These are phyloP conservation scores for Phytomonas francai DNA, from an alignment of 208 protist genomes.

Conservation along the genomic window DNA sequence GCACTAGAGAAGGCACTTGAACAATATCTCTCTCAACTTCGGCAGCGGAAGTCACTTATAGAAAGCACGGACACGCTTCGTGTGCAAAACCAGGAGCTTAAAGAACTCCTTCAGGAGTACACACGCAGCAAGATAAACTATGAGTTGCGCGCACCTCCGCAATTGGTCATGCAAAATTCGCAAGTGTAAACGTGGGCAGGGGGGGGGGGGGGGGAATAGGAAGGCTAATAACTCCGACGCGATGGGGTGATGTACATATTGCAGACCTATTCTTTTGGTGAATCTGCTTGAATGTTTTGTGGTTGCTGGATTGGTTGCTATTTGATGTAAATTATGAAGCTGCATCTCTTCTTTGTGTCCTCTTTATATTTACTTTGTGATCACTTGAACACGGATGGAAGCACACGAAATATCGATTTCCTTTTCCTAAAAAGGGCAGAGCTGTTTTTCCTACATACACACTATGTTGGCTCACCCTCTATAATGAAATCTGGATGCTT, in stretches of 20 bases:
- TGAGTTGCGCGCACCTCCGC: slow-evolving; percentile 80
- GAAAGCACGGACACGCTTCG: slow-evolving; percentile 80
- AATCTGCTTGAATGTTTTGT: too few relatives aligned
- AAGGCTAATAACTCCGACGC: background rate
- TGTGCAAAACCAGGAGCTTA: slow-evolving; percentile 91
- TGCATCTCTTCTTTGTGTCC: slow-evolving; percentile 1
- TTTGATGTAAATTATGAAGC: too few relatives aligned
- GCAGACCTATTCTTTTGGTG: background rate
- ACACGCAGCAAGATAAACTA: slow-evolving; percentile 89
- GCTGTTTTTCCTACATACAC: slow-evolving; percentile 7
- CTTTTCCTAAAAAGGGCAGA: too few relatives aligned
- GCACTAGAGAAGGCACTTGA: slow-evolving; percentile 84
- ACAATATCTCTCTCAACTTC: slow-evolving; percentile 86
- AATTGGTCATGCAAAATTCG: slow-evolving; percentile 30
- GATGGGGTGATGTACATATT: background rate
- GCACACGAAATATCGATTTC: background rate
- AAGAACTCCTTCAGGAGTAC: slow-evolving; percentile 87
- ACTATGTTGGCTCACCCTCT: background rate
- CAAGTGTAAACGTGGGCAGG: background rate
- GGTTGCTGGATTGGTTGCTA: background rate
- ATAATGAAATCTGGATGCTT: background rate
- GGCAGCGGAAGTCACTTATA: slow-evolving; percentile 83
- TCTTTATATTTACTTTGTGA: slow-evolving; percentile 6
- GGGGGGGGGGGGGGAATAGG: background rate
- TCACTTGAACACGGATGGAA: background rate